These are phyloP conservation scores for Pyrenophora teres DNA, from an alignment of 2,329 filamentous ascomycete species.

Conservation along the genomic window DNA sequence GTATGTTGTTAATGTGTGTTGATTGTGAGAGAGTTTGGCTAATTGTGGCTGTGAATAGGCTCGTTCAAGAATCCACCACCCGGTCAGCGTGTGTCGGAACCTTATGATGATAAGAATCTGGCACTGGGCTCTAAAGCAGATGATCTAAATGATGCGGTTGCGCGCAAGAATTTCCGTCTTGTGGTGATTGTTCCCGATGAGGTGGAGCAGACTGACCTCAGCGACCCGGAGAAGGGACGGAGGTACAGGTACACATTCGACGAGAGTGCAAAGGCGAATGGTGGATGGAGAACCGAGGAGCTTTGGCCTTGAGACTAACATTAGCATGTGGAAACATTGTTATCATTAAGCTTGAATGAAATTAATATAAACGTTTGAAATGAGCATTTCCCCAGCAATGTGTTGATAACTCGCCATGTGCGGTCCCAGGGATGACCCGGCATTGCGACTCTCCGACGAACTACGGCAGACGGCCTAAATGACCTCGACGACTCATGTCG, in stretches of 20 bases:
- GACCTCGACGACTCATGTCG: too few relatives aligned
- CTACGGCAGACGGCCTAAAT: too few relatives aligned
- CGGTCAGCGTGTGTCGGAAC: constrained; percentile 52
- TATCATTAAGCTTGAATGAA: too few relatives aligned
- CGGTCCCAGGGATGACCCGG: too few relatives aligned
- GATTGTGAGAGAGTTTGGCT: neutral
- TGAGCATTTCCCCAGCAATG: too few relatives aligned
- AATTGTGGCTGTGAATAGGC: constrained; percentile 49
- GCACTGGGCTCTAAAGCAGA: constrained; percentile 67
- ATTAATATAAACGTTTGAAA: too few relatives aligned
- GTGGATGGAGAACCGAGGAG: constrained; percentile 61
- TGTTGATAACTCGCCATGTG: too few relatives aligned
- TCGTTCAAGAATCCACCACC: constrained; percentile 65
- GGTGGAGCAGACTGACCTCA: constrained; percentile 75
- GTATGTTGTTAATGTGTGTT: constrained; percentile 40
- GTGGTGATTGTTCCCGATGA: constrained; percentile 83
- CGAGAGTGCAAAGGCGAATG: constrained; percentile 44
- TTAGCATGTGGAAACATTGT: too few relatives aligned
- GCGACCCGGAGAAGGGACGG: constrained; percentile 64
- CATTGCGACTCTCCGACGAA: too few relatives aligned
- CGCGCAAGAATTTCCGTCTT: constrained; percentile 78
- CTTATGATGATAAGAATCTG: constrained; percentile 51
- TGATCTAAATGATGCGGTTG: constrained; percentile 70
- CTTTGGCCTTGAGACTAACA: constrained; percentile 40
- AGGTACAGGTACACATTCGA: constrained; percentile 71